Percentiles rank a stretch among this genome's conserved stretches.
These are phyloP conservation scores for Phaeodactylum tricornutum DNA, from an alignment of 108 stramenopile species.

Conservation along the genomic window DNA sequence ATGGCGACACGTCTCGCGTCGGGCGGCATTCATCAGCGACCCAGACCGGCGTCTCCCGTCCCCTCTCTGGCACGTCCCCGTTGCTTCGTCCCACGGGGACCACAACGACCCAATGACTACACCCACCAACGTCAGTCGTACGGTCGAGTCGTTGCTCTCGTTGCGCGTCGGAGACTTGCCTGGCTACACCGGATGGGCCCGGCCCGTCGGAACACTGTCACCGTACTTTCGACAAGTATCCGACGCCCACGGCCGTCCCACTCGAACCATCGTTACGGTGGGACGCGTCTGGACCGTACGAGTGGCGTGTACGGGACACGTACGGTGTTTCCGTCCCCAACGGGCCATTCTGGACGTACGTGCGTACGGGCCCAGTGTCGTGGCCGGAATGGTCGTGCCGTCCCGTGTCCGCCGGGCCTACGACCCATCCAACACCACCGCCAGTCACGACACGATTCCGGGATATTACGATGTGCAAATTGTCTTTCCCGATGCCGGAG, in stretches of 20 bases:
- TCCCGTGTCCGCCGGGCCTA: not conserved
- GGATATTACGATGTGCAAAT: slow-evolving; percentile 27
- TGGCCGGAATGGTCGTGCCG: slow-evolving; percentile 14
- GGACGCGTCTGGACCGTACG: slow-evolving; percentile 9
- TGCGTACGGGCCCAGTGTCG: slow-evolving; percentile 56
- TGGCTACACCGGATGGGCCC: slow-evolving; percentile 70
- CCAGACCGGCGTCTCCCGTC: too few relatives aligned
- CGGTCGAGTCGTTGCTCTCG: not conserved
- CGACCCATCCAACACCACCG: not conserved
- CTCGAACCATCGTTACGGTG: too few relatives aligned
- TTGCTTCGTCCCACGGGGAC: too few relatives aligned
- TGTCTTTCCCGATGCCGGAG: slow-evolving; percentile 33
- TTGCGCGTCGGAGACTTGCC: slow-evolving; percentile 43
- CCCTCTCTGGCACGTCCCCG: too few relatives aligned
- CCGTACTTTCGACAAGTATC: slow-evolving; percentile 30
- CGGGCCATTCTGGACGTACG: slow-evolving; percentile 44
- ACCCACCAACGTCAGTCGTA: too few relatives aligned
- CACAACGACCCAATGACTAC: too few relatives aligned
- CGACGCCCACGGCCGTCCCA: too few relatives aligned
- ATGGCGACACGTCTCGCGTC: too few relatives aligned
- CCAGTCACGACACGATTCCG: slow-evolving; percentile 1
- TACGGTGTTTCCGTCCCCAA: slow-evolving; percentile 7
- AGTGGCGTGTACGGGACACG: not conserved
- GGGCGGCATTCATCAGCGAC: too few relatives aligned
- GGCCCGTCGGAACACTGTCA: slow-evolving; percentile 48